Percentiles rank a stretch among this genome's conserved stretches.
Conservation (phyloP, 2,329 filamentous ascomycete species). For the Mollisia scopiformis region DNA sequence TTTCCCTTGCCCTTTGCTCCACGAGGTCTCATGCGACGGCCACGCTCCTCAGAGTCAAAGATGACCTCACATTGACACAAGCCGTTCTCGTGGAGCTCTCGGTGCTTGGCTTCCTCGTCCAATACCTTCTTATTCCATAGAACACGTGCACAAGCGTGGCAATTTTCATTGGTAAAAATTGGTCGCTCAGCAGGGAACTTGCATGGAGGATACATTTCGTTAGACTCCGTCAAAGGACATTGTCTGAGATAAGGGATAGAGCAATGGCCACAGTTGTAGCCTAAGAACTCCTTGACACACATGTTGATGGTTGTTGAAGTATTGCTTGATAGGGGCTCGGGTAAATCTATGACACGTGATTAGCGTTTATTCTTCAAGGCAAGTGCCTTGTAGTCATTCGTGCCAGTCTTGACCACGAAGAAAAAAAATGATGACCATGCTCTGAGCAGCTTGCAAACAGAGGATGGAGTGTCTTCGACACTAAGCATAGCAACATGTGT, state of each 20-base stretch:
- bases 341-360: too few relatives aligned
- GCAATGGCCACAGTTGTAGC: slow-evolving; percentile 52
- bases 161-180: slow-evolving; percentile 27
- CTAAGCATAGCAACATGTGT: too few relatives aligned
- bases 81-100: slow-evolving; percentile 22
- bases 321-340: not conserved
- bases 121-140: slow-evolving; percentile 34
- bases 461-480: too few relatives aligned
- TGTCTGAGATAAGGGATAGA: slow-evolving; percentile 42
- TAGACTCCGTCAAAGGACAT: slow-evolving; percentile 41
- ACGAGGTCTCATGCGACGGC: slow-evolving; percentile 15
- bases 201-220: slow-evolving; percentile 31
- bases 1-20: slow-evolving; percentile 14
- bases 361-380: too few relatives aligned
- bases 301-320: slow-evolving; percentile 35
- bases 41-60: slow-evolving; percentile 29
- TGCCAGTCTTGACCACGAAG: too few relatives aligned
- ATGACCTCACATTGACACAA: slow-evolving; percentile 32
- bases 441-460: too few relatives aligned
- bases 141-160: slow-evolving; percentile 34
- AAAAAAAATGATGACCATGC: too few relatives aligned
- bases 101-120: slow-evolving; percentile 31
- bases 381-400: too few relatives aligned
- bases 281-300: slow-evolving; percentile 51
- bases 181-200: slow-evolving; percentile 30